Percentiles rank a stretch among this genome's conserved stretches.
Conservation (phyloP, 768 basidiomycete genomes). For the Suillus cothurnatus region DNA sequence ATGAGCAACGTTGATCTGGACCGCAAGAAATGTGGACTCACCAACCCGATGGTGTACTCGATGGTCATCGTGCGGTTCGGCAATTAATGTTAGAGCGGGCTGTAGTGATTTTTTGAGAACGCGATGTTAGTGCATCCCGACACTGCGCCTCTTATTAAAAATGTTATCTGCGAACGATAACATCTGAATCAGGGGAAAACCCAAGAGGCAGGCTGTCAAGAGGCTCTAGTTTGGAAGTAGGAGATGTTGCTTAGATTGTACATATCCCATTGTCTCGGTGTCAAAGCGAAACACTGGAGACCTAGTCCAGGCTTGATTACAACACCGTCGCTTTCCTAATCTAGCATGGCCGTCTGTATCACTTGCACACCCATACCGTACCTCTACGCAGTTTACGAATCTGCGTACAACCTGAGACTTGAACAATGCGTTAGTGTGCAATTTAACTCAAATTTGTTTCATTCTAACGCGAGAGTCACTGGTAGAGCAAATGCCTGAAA, state of each 20-base stretch:
- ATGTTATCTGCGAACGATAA: neutral
- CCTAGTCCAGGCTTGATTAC: neutral
- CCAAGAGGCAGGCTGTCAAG: neutral
- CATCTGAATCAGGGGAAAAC: constrained; percentile 2
- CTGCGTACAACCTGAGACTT: constrained; percentile 74
- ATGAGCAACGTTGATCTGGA: neutral
- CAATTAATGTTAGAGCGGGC: too few relatives aligned
- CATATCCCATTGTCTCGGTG: neutral
- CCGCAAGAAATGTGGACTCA: neutral
- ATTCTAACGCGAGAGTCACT: constrained; percentile 10
- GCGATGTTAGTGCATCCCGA: neutral
- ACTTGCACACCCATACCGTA: constrained; percentile 68
- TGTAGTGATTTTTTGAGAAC: neutral
- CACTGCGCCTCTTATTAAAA: neutral
- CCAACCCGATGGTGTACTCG: neutral
- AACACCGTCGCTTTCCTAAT: constrained; percentile 3
- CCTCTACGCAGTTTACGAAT: constrained; percentile 83
- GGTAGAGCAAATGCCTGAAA: constrained; percentile 55
- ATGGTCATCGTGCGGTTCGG: neutral
- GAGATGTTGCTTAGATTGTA: neutral
- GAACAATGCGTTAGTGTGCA: constrained; percentile 74
- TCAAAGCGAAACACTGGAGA: neutral
- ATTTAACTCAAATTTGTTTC: constrained; percentile 6
- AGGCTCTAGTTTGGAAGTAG: neutral
- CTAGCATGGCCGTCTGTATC: constrained; percentile 77